Conservation (phyloP, 192 early-diverging fungal genomes). For the Geranomyces variabilis region DNA sequence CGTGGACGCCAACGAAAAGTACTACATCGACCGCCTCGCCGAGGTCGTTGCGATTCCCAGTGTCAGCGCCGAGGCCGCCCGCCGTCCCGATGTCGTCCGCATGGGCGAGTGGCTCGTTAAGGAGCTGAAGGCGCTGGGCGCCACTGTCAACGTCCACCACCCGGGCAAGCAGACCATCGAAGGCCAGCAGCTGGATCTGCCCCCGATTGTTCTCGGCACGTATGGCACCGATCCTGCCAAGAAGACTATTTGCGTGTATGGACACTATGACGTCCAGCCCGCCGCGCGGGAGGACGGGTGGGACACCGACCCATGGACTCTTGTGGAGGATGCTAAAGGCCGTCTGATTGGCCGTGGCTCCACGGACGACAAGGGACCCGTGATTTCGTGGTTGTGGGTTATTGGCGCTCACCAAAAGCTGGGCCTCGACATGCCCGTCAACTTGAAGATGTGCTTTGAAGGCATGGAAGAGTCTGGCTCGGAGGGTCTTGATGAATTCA, state of each 20-base stretch:
- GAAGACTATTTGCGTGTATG: conserved; percentile 96
- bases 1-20: conserved; percentile 76
- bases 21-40: conserved; percentile 80
- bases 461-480: conserved; percentile 92
- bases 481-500: conserved; percentile 93
- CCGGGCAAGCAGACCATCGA: conserved; percentile 86
- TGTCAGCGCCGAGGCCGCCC: conserved; percentile 70
- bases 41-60: conserved; percentile 54
- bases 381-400: conserved; percentile 96
- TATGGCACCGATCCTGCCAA: conserved; percentile 90
- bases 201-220: conserved; percentile 88
- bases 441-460: conserved; percentile 97
- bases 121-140: conserved; percentile 75
- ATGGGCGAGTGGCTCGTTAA: conserved; percentile 89
- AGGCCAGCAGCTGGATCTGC: conserved; percentile 76
- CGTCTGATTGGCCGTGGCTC: conserved; percentile 88
- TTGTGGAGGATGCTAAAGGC: conserved; percentile 83
- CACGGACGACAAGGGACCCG: conserved; percentile 96
- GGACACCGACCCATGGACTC: conserved; percentile 87
- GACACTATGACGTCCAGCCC: conserved; percentile 99
- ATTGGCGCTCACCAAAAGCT: conserved; percentile 91
- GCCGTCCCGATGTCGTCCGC: conserved; percentile 78
- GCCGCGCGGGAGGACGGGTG: conserved; percentile 67
- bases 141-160: conserved; percentile 63
- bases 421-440: conserved; percentile 84